Base-by-base conservation (phyloP, 805 yeast genomes). In the Nakazawaea sp. region DNA sequence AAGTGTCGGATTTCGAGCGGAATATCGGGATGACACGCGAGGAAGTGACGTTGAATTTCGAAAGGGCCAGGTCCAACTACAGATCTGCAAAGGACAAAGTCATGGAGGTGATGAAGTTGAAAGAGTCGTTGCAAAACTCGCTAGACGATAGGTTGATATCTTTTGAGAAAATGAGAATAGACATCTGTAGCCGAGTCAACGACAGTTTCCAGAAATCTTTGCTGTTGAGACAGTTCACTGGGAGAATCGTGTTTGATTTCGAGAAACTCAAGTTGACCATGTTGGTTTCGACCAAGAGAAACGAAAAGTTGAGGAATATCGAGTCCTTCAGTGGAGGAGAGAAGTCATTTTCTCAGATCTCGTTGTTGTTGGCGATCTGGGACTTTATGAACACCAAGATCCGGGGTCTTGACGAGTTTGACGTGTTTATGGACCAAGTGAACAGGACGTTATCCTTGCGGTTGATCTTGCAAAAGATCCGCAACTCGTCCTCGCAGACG, bases 281-380 rank as follows among this genome's bases (percentile, higher is more conserved):
- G 58, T 58, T 68, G 39, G 85, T 81, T 2, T 70, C 80, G 19
- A 80, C 88, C 0, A 72, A 73, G 42, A 72, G 66, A 34, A 78
- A 73, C 41, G 70, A 68, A 27, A 68, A 69, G 19, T 65, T 73
- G 23, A 67, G 96, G 46, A 75, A 80, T 27, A 86, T 86, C 3
- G 84, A 79, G 45, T 81, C 96, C 0, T 68, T 90, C 18, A 87
- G 96, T 1, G 99, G 99, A 26, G 99, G 99, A 32, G 98, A 92
- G 55, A 89, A 89, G 53, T 87, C 97, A 1, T 90, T 82, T 56
- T 78, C 96, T 0, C 98, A 94, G 55, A 79, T 90, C 44, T 84
- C 97, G 0, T 68, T 92, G 41, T 59, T 92, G 32, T 64, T 90
- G 42, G 81, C 97, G 0, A 82, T 95, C 20, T 92, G 99, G 99